phyloP scores from a whole-genome alignment of 352 stramenopile species.

The Hyaloperonospora brassicae region DNA sequence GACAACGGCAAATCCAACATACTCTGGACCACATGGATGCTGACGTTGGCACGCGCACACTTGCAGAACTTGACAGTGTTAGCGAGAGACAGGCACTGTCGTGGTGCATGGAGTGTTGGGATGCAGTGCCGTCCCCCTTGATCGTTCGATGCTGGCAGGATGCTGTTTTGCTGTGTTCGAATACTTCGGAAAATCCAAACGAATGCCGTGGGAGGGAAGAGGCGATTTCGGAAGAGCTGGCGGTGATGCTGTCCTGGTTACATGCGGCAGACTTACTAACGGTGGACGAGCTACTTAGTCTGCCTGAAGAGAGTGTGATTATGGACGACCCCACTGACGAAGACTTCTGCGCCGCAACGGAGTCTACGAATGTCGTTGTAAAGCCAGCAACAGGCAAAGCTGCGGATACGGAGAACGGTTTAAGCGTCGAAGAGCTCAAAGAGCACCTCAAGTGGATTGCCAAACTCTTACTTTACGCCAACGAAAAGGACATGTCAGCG shows the following conservation, averaged over 20 bases:
- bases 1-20: slow-evolving; percentile 24
- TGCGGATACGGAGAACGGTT: slow-evolving; percentile 1
- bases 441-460: slow-evolving; percentile 28
- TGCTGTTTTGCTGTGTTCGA: slow-evolving; percentile 10
- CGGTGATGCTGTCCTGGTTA: slow-evolving; percentile 22
- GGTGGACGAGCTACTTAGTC: slow-evolving; percentile 21
- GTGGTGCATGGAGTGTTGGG: slow-evolving; percentile 24
- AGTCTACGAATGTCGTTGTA: slow-evolving; percentile 5
- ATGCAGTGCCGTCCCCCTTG: slow-evolving; percentile 14
- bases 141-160: slow-evolving; percentile 16
- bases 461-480: slow-evolving; percentile 24
- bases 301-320: slow-evolving; percentile 23
- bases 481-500: slow-evolving; percentile 14
- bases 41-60: slow-evolving; percentile 12
- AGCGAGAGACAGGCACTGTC: slow-evolving; percentile 17
- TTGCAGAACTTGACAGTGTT: slow-evolving; percentile 17
- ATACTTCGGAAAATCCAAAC: not conserved
- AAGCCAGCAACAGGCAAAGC: not conserved
- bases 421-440: slow-evolving; percentile 19
- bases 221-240: slow-evolving; percentile 17
- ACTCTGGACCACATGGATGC: slow-evolving; percentile 22
- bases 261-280: slow-evolving; percentile 10
- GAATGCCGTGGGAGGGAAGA: slow-evolving; percentile 10
- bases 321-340: slow-evolving; percentile 25
- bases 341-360: slow-evolving; percentile 21